Percentiles rank a stretch among this genome's conserved stretches.
Conservation (phyloP, 139 green algal species). For the Astrephomene gubernaculifera region DNA sequence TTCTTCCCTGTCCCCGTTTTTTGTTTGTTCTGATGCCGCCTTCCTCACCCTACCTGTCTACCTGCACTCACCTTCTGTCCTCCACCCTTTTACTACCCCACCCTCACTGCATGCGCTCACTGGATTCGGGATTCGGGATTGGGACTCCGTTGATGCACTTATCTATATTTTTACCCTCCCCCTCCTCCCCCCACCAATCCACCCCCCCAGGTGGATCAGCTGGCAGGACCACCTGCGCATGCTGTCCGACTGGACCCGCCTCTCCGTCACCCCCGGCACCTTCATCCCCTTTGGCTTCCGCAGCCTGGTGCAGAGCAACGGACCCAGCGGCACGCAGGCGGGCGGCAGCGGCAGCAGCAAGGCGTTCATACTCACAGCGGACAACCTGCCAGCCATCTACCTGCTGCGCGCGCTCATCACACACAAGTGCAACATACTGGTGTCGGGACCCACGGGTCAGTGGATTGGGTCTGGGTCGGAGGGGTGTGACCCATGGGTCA, state of each 20-base stretch:
- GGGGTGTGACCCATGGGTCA: no score
- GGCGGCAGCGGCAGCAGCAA: background rate
- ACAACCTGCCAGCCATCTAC: slow-evolving; percentile 54
- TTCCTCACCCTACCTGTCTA: no score
- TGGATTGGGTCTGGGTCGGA: no score
- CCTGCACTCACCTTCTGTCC: no score
- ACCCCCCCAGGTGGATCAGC: slow-evolving; percentile 45
- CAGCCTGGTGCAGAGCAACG: slow-evolving; percentile 17
- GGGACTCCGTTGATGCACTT: no score
- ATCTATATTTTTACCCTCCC: background rate
- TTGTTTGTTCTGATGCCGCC: no score
- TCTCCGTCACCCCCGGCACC: slow-evolving; percentile 24
- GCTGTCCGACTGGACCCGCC: slow-evolving; percentile 34
- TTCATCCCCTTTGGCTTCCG: slow-evolving; percentile 54
- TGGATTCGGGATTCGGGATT: no score
- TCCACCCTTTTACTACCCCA: no score
- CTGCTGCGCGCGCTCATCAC: slow-evolving; percentile 43
- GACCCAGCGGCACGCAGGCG: background rate
- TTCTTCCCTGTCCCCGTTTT: no score
- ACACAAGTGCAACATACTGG: slow-evolving; percentile 30
- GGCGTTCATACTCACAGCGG: slow-evolving; percentile 49
- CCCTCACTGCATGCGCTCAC: no score
- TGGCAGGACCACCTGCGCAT: slow-evolving; percentile 42
- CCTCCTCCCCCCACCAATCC: background rate
- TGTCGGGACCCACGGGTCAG: slow-evolving; percentile 43